Evolutionary conservation across 31 red algal genomes (phyloP), one percentile per base, ranked within the genome.

Genomic region (Pterothamnion heteromorphum): DNA sequence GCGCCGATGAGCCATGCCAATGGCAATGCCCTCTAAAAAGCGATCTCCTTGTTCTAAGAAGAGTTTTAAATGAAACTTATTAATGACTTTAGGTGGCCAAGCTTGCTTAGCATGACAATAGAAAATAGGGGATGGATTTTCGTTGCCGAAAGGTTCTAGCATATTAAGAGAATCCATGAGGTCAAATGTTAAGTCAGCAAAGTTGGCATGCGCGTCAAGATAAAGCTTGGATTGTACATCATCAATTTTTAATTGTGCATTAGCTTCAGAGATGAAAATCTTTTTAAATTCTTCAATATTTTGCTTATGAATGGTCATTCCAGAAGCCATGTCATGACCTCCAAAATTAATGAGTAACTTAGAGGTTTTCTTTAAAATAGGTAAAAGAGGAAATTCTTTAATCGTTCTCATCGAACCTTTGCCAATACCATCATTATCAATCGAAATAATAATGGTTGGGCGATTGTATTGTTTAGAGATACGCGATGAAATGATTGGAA

Each of bases 301-400:
- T 30, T 76, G 26, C 72, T 76, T 32, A 76, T 76, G 72, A 76
- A 86, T 35, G 23, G 31, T 86, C 22, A 86, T 34, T 34, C 81
- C 81, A 36, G 81, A 28, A 24, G 81, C 81, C 81, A 86, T 86
- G 35, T 34, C 81, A 37, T 86, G 81, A 36, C 81, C 81, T 24
- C 81, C 81, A 34, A 28, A 28, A 26, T 32, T 37, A 24, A 86
- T 24, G 22, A 86, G 35, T 26, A 36, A 86, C 35, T 86, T 35
- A 39, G 27, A 28, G 35, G 22, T 26, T 35, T 28, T 35, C 27
- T 39, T 28, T 26, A 86, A 24, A 28, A 35, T 26, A 24, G 30
- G 22, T 37, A 34, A 28, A 35, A 86, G 35, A 86, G 30, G 23
- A 34, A 86, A 28, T 34, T 35, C 81, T 86, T 34, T 26, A 32